Percentiles rank a stretch among this genome's conserved stretches.
Conservation (phyloP, 768 basidiomycete genomes). For the Kwoniella dejecticola region DNA sequence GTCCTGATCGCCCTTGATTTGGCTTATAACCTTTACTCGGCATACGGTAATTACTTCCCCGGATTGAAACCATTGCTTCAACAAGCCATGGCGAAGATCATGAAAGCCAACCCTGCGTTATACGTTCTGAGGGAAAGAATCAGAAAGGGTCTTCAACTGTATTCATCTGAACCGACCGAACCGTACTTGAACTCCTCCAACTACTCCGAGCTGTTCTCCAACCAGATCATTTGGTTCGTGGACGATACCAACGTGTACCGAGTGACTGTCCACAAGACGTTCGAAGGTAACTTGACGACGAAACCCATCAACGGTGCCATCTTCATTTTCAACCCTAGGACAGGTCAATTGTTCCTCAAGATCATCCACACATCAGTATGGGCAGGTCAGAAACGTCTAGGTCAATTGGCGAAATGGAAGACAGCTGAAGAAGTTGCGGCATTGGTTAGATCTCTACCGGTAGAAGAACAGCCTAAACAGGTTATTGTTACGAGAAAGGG, state of each 20-base stretch:
- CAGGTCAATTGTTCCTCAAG: slow-evolving; percentile 96
- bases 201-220: slow-evolving; percentile 91
- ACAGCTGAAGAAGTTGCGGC: slow-evolving; percentile 99
- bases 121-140: slow-evolving; percentile 98
- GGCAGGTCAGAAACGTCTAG: slow-evolving; percentile 99
- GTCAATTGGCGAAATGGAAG: slow-evolving; percentile 91
- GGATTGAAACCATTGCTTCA: slow-evolving; percentile 97
- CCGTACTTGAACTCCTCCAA: slow-evolving; percentile 96
- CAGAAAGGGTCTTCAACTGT: slow-evolving; percentile 94
- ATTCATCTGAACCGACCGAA: slow-evolving; percentile 98
- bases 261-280: slow-evolving; percentile 83
- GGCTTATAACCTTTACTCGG: slow-evolving; percentile 97
- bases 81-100: slow-evolving; percentile 99
- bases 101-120: slow-evolving; percentile 98
- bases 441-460: slow-evolving; percentile 93
- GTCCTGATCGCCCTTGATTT: slow-evolving; percentile 98
- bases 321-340: slow-evolving; percentile 99
- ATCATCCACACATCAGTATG: slow-evolving; percentile 99
- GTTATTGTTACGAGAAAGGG: slow-evolving; percentile 99
- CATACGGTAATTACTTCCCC: slow-evolving; percentile 99
- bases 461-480: slow-evolving; percentile 99
- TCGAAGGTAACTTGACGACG: slow-evolving; percentile 99
- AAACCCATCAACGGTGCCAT: slow-evolving; percentile 92
- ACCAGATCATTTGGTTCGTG: slow-evolving; percentile 99
- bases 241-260: slow-evolving; percentile 99